Conservation (phyloP, 169 alveolate species). For the Plasmodium sp. region DNA sequence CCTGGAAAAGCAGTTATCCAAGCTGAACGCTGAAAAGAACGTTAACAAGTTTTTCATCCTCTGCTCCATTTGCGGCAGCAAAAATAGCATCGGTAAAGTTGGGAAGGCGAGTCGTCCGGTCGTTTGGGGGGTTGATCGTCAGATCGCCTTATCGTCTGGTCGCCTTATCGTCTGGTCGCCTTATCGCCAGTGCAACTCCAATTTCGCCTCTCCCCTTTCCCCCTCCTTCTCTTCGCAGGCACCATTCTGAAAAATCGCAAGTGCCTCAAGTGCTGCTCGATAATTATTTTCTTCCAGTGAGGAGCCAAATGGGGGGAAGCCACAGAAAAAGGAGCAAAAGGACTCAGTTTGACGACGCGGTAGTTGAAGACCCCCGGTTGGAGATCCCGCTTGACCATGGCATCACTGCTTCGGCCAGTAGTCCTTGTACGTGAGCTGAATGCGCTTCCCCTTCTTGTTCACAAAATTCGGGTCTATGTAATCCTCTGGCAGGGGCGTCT, state of each 20-base stretch:
- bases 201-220: background rate
- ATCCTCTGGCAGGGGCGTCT: slow-evolving; percentile 87
- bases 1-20: slow-evolving; percentile 55
- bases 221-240: background rate
- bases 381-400: background rate
- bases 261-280: slow-evolving; percentile 35
- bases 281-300: slow-evolving; percentile 42
- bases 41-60: slow-evolving; percentile 35
- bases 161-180: background rate
- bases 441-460: slow-evolving; percentile 85
- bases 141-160: background rate
- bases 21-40: slow-evolving; percentile 39
- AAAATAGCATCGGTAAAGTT: slow-evolving; percentile 54
- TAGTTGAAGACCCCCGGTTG: background rate
- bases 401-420: slow-evolving; percentile 85
- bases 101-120: background rate
- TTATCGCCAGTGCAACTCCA: background rate
- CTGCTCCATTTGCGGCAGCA: slow-evolving; percentile 57
- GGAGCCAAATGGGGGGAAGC: background rate
- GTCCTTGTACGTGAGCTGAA: slow-evolving; percentile 84
- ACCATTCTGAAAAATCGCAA: slow-evolving; percentile 46
- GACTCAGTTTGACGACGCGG: background rate
- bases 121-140: too few relatives aligned
- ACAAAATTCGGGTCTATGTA: slow-evolving; percentile 88
- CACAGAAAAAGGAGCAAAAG: slow-evolving; percentile 5